Conservation (phyloP, 768 basidiomycete species). For the Rhodotorula taiwanensis region DNA sequence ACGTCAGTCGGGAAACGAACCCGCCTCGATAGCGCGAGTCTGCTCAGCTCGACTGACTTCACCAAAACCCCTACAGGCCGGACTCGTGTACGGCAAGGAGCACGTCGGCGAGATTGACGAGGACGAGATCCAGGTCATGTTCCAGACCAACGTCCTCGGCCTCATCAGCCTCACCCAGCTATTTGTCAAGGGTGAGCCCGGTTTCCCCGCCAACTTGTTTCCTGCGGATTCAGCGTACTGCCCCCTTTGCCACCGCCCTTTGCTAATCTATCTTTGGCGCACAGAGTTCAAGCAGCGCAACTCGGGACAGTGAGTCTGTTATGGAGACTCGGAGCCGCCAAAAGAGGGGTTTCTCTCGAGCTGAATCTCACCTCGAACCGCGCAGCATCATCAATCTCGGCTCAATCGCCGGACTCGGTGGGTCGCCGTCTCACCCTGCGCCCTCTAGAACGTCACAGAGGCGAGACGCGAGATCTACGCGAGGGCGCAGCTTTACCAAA, state of each 20-base stretch:
- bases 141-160: slow-evolving; percentile 60
- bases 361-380: neutral
- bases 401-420: slow-evolving; percentile 65
- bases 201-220: slow-evolving; percentile 25
- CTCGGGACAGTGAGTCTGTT: slow-evolving; percentile 39
- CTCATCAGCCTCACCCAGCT: slow-evolving; percentile 62
- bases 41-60: too few relatives aligned
- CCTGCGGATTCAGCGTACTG: too few relatives aligned
- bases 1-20: too few relatives aligned
- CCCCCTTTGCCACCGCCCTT: too few relatives aligned
- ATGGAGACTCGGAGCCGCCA: neutral
- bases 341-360: neutral
- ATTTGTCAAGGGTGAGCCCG: slow-evolving; percentile 55
- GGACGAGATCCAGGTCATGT: slow-evolving; percentile 52
- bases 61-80: too few relatives aligned
- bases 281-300: slow-evolving; percentile 70
- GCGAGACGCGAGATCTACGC: too few relatives aligned
- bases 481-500: too few relatives aligned
- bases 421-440: too few relatives aligned
- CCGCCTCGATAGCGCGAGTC: too few relatives aligned
- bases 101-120: slow-evolving; percentile 74
- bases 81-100: slow-evolving; percentile 82
- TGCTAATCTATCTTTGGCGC: too few relatives aligned
- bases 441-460: slow-evolving; percentile 62
- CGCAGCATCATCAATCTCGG: slow-evolving; percentile 78